phyloP scores from a whole-genome alignment of 352 stramenopile species.

The Phytopythium delawarense region DNA sequence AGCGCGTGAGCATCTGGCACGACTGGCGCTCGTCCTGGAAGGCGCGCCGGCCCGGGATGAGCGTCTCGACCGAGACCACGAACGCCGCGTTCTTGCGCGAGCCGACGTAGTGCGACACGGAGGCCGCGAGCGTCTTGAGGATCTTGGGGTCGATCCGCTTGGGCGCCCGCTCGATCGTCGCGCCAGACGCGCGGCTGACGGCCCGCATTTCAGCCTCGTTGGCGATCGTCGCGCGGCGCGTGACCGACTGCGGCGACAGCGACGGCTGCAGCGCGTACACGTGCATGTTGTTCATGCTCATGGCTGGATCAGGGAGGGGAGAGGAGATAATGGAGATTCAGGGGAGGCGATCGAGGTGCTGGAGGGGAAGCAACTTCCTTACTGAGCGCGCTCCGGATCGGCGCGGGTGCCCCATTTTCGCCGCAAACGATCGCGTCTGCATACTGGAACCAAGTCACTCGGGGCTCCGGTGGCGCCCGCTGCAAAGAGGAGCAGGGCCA shows the following conservation, averaged over 20 bases:
- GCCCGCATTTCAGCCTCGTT: constrained; percentile 28
- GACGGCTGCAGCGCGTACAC: constrained; percentile 34
- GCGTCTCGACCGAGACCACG: constrained; percentile 72
- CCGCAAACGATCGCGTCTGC: neutral
- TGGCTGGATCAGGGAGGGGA: neutral
- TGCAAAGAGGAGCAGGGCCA: neutral
- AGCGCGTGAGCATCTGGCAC: constrained; percentile 63
- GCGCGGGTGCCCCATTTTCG: neutral
- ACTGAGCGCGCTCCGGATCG: constrained; percentile 3
- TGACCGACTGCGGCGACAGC: constrained; percentile 37
- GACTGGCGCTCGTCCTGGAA: constrained; percentile 65
- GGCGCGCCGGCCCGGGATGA: constrained; percentile 47
- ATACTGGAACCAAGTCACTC: constrained; percentile 3
- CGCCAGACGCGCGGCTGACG: constrained; percentile 13
- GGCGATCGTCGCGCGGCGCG: constrained; percentile 29
- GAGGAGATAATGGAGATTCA: neutral
- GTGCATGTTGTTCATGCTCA: constrained; percentile 24
- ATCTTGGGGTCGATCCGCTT: constrained; percentile 70
- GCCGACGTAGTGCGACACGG: constrained; percentile 64
- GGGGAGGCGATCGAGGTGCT: neutral
- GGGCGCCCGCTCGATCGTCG: constrained; percentile 38
- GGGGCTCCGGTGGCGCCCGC: neutral
- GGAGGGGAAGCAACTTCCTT: constrained; percentile 8
- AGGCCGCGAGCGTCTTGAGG: constrained; percentile 75
- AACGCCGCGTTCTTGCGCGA: constrained; percentile 73